phyloP scores from a whole-genome alignment of 2,329 filamentous ascomycete species.

The Aspergillus latus region DNA sequence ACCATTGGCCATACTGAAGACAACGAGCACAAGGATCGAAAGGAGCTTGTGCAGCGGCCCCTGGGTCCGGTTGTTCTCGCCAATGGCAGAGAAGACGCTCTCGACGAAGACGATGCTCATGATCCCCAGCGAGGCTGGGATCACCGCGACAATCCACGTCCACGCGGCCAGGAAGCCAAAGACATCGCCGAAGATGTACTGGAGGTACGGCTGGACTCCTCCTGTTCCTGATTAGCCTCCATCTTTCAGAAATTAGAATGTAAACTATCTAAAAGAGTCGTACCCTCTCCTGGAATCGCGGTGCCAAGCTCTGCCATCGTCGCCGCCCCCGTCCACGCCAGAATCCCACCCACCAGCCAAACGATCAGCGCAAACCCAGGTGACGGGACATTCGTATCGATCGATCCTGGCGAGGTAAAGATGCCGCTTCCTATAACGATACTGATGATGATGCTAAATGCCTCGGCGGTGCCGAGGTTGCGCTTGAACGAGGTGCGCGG shows the following conservation, averaged over 20 bases:
- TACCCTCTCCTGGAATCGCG: conserved; percentile 21
- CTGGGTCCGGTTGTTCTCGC: conserved; percentile 12
- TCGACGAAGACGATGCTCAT: conserved; percentile 23
- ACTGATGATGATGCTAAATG: conserved; percentile 23
- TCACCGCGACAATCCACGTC: conserved; percentile 22
- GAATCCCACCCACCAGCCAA: conserved; percentile 20
- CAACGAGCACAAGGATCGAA: conserved; percentile 14
- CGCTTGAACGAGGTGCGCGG: conserved; percentile 15
- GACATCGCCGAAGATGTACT: conserved; percentile 21
- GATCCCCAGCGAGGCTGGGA: conserved; percentile 21
- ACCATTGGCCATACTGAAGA: conserved; percentile 17
- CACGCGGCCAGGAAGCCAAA: conserved; percentile 22
- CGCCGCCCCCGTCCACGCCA: conserved; percentile 21
- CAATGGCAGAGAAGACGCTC: conserved; percentile 19
- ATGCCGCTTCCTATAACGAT: conserved; percentile 23
- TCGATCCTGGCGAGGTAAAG: conserved; percentile 20
- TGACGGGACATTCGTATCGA: conserved; percentile 22
- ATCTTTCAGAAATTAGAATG: no score
- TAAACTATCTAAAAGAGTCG: no score
- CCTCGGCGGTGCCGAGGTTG: conserved; percentile 19
- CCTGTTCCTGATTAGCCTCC: background rate
- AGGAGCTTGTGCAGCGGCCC: conserved; percentile 16
- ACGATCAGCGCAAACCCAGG: conserved; percentile 19
- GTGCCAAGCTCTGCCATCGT: conserved; percentile 23
- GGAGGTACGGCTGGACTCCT: conserved; percentile 21